These are phyloP conservation scores for Teunomyces kruisii DNA, from an alignment of 805 yeast genomes.

Conservation along the genomic window DNA sequence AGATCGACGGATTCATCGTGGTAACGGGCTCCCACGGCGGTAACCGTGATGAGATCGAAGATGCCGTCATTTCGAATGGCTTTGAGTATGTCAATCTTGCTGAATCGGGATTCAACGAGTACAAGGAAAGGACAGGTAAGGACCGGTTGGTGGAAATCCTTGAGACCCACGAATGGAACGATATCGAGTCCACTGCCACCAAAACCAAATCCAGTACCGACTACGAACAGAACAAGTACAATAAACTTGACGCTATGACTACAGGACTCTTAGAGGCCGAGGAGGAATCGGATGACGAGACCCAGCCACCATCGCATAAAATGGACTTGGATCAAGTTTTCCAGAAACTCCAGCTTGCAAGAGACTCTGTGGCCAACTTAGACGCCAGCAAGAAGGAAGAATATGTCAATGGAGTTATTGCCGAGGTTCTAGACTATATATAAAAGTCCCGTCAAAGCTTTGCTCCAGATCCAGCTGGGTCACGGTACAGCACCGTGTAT, in stretches of 20 bases:
- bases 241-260: conserved; percentile 26
- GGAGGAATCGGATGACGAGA: conserved; percentile 8
- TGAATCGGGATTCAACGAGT: conserved; percentile 40
- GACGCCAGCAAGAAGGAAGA: conserved; percentile 26
- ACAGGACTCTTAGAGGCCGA: conserved; percentile 19
- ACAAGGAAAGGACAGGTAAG: conserved; percentile 41
- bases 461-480: conserved; percentile 6
- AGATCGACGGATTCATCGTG: conserved; percentile 33
- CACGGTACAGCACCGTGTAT: conserved; percentile 30
- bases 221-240: conserved; percentile 21
- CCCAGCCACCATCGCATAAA: conserved; percentile 1
- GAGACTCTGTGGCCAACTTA: conserved; percentile 23
- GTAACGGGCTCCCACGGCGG: conserved; percentile 19
- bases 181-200: conserved; percentile 12
- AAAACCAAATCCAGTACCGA: conserved; percentile 8
- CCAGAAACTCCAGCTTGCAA: conserved; percentile 35
- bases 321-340: conserved; percentile 32
- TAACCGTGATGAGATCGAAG: conserved; percentile 34
- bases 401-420: conserved; percentile 36
- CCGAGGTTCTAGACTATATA: conserved; percentile 39
- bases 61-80: conserved; percentile 35
- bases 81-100: conserved; percentile 42
- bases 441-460: conserved; percentile 10
- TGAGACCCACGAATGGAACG: conserved; percentile 50
- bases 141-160: conserved; percentile 46